Conservation (phyloP, 768 basidiomycete species). For the Naganishia vaughanmartiniae region DNA sequence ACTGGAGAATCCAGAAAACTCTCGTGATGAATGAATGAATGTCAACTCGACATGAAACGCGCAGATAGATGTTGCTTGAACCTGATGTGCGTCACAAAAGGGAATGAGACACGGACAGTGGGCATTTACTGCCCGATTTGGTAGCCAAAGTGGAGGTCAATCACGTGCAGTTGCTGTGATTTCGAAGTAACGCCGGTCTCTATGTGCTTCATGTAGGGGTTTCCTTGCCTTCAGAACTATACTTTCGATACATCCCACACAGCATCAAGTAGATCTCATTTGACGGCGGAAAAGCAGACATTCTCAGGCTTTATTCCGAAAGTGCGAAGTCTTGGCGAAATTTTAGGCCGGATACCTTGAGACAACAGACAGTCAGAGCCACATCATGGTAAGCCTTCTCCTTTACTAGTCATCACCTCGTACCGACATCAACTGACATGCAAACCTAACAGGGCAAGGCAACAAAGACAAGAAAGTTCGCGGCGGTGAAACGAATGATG, state of each 20-base stretch:
- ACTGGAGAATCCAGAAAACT: not conserved
- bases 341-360: not conserved
- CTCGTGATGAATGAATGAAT: too few species aligned
- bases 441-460: slow-evolving; percentile 66
- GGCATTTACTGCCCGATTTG: not conserved
- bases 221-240: too few species aligned
- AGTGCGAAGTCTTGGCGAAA: not conserved
- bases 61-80: slow-evolving; percentile 18
- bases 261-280: not conserved
- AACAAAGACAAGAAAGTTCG: slow-evolving; percentile 93
- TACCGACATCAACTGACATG: not conserved
- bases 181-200: slow-evolving; percentile 1
- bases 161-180: slow-evolving; percentile 13
- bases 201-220: not conserved
- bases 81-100: slow-evolving; percentile 3
- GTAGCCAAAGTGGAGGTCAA: not conserved
- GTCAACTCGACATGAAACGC: slow-evolving; percentile 10
- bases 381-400: slow-evolving; percentile 10
- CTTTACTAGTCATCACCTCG: not conserved
- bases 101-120: slow-evolving; percentile 1
- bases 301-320: not conserved
- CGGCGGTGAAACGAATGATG: slow-evolving; percentile 84
- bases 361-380: too few species aligned
- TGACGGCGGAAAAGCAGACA: not conserved
- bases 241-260: not conserved